phyloP scores from a whole-genome alignment of 257 asterid species.

The Petunia secreta region DNA sequence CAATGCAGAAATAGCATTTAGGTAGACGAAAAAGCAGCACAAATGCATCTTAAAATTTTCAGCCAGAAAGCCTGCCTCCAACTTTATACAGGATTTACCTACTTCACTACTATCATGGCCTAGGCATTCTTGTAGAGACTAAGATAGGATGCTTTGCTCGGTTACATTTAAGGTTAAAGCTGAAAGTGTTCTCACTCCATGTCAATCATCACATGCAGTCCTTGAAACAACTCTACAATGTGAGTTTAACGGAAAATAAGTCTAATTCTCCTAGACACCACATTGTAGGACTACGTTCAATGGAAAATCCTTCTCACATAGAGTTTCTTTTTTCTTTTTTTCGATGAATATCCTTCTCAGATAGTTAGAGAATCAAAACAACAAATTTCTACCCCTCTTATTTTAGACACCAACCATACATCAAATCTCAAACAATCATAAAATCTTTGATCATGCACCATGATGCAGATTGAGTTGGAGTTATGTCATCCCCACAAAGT shows the following conservation, averaged over 20 bases:
- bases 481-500: not conserved
- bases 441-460: not conserved
- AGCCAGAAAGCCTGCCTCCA: not conserved
- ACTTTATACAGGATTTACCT: not conserved
- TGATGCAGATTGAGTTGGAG: not conserved
- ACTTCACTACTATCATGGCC: not conserved
- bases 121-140: not conserved
- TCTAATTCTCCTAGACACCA: not conserved
- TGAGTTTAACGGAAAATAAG: not conserved
- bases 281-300: not conserved
- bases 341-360: not conserved
- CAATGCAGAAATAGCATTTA: slow-evolving; percentile 16
- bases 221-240: not conserved
- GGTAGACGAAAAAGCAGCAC: not conserved
- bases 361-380: not conserved
- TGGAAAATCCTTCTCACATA: not conserved
- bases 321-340: too few species aligned
- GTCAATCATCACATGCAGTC: not conserved
- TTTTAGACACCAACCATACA: not conserved
- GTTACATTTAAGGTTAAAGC: not conserved
- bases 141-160: not conserved
- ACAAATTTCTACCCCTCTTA: not conserved
- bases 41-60: not conserved
- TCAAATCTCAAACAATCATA: not conserved
- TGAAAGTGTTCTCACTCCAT: not conserved